Evolutionary conservation across 1,139 yeast genomes (phyloP), one percentile per base, ranked within the genome.

Genomic region (Candida pseudocylindracea): DNA sequence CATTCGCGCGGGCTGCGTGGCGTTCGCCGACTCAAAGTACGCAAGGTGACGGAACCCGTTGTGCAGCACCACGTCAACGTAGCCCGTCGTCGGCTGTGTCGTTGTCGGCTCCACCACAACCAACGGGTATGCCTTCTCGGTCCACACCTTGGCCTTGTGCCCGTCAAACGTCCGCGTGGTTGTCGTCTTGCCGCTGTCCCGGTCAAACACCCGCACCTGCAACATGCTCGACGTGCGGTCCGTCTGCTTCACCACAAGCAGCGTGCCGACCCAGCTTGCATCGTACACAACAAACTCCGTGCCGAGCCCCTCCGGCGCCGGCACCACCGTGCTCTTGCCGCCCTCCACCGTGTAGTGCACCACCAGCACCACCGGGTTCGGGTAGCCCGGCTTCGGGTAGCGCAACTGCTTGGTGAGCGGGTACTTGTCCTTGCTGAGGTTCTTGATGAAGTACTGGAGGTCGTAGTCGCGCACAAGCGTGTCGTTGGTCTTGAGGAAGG

Each of bases 381-480:
- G 43, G 12, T 65, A 63, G 0, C 96, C 98, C 1, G 95, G 92
- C 47, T 80, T 83, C 4, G 98, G 96, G 49, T 88, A 91, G 45
- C 59, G 60, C 37, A 60, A 52, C 15, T 48, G 45, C 12, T 49
- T 46, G 33, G 54, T 39, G 34, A 53, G 54, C 1, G 67, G 67
- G 40, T 60, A 60, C 34, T 59, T 63, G 31, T 52, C 53, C 34
- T 45, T 42, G n/a, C 50, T 57, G 20, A 15, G 4, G 6, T 15
- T 15, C 20, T 15, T 15, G 20, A 15, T 6, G 6, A 15, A 15
- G 12, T 54, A 49, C 41, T 66, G 72, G 8, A 61, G 69, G 45
- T 60, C 67, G 42, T 64, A 66, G 5, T 15, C 20, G 20, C 6
- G 20, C 20, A 15, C 20, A 15, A 15, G 20, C 20, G 83, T 62